Evolutionary conservation across 306 rosid species (phyloP).

Genomic region (Castanea sativa): DNA sequence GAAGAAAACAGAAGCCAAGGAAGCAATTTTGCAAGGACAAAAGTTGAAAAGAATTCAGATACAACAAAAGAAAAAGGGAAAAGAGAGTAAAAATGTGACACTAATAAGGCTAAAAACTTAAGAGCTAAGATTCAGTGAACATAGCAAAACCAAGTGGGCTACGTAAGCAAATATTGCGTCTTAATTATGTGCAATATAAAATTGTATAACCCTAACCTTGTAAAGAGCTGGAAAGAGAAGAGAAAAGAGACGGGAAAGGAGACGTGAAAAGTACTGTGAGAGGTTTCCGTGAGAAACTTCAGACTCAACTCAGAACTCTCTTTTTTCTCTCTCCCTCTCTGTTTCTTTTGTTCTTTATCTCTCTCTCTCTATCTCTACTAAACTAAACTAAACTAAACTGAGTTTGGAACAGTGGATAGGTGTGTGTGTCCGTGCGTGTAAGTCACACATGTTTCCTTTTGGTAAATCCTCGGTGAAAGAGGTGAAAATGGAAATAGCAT

Average conservation of each 20-base stretch:
- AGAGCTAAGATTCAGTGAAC: slow-evolving; percentile 50
- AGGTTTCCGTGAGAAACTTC: slow-evolving; percentile 28
- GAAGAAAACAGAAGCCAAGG: slow-evolving; percentile 27
- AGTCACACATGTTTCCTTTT: slow-evolving; percentile 35
- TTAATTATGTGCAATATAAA: not conserved
- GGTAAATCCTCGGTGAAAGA: not conserved
- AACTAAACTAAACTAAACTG: not conserved
- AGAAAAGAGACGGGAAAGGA: slow-evolving; percentile 24
- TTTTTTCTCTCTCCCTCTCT: not conserved
- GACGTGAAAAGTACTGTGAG: slow-evolving; percentile 18
- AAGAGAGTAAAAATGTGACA: not conserved
- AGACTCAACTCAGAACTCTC: not conserved
- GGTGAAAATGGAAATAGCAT: not conserved
- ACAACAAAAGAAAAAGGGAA: slow-evolving; percentile 13
- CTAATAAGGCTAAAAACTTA: slow-evolving; percentile 26
- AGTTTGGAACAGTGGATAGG: not conserved
- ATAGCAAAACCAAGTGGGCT: slow-evolving; percentile 25
- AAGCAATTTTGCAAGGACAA: slow-evolving; percentile 14
- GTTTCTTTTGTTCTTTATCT: not conserved
- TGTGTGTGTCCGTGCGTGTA: slow-evolving; percentile 1
- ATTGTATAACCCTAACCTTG: slow-evolving; percentile 25
- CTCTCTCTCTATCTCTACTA: not conserved
- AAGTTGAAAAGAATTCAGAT: slow-evolving; percentile 16
- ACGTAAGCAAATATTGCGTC: slow-evolving; percentile 41
- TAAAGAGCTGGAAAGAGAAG: slow-evolving; percentile 26